Evolutionary conservation across 1,284 basidiomycete genomes (phyloP).

Genomic region (Violaceomyces palustris): DNA sequence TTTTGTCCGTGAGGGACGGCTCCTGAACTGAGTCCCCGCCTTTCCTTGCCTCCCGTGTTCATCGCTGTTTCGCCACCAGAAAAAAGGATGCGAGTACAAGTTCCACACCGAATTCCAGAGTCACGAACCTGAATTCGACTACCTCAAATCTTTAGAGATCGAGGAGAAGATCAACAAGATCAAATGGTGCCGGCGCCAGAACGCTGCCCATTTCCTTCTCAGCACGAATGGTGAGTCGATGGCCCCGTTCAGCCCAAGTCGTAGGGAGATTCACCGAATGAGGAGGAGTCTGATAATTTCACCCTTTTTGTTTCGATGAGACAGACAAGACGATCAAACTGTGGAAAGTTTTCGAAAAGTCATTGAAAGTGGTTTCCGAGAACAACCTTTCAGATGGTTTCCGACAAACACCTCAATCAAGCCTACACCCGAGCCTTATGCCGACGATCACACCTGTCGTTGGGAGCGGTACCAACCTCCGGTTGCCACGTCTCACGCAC

Average conservation of each 20-base stretch:
- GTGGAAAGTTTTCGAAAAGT: conserved; percentile 99
- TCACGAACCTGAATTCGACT: conserved; percentile 99
- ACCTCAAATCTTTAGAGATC: conserved; percentile 98
- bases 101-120: conserved; percentile 99
- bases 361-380: conserved; percentile 89
- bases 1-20: background rate
- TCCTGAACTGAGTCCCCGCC: background rate
- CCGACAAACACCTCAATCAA: conserved; percentile 22
- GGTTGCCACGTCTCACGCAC: conserved; percentile 63
- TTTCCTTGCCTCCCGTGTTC: background rate
- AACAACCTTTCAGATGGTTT: conserved; percentile 69
- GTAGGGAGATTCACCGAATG: too few species aligned
- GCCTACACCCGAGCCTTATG: conserved; percentile 33
- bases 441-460: conserved; percentile 28
- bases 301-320: conserved; percentile 55
- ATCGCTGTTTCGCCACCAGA: conserved; percentile 57
- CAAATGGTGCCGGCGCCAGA: conserved; percentile 98
- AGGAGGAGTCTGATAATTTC: background rate
- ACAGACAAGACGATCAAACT: conserved; percentile 98
- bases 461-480: conserved; percentile 36
- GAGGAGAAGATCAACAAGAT: conserved; percentile 99
- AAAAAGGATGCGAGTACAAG: conserved; percentile 99
- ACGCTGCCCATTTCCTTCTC: conserved; percentile 90
- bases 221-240: conserved; percentile 75
- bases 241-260: too few species aligned